Base-by-base conservation (phyloP, 345 rosid genomes). In the Rubroshorea leprosula region DNA sequence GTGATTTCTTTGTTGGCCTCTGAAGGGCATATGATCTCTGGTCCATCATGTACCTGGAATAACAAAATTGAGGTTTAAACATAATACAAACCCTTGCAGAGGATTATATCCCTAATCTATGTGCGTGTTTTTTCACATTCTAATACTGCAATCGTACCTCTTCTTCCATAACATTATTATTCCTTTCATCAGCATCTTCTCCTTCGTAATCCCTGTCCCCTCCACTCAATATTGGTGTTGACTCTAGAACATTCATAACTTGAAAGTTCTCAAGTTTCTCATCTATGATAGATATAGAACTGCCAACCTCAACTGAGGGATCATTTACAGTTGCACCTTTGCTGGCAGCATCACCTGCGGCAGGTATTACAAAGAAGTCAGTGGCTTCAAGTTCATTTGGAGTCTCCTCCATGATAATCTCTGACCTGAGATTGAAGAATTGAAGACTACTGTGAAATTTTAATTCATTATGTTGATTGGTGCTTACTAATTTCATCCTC, bases 401-500 rank as follows among this genome's bases (percentile, higher is more conserved):
- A 13, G 48, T 31, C 27, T 29, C 23, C 6, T 53, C n/a, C 55
- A 0, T 8, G 20, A 25, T 23, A 62, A 41, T 15, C 66, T 18
- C 22, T 45, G 24, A 31, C n/a, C n/a, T n/a, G n/a, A n/a, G n/a
- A n/a, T n/a, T n/a, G n/a, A n/a, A n/a, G n/a, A n/a, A n/a, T n/a
- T n/a, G n/a, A n/a, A n/a, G n/a, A n/a, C n/a, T n/a, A n/a, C n/a
- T n/a, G n/a, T n/a, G n/a, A n/a, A n/a, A n/a, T n/a, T n/a, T n/a
- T n/a, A n/a, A n/a, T n/a, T n/a, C 23, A 53, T 59, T 41, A 46
- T 12, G 8, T 43, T 20, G 27, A 17, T 29, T n/a, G 53, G 9
- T 55, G 58, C 51, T 64, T 62, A n/a, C 16, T 41, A 27, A 38
- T 26, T 13, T 38, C 62, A 45, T 60, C n/a, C n/a, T n/a, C 64